phyloP scores from a whole-genome alignment of 495 filamentous ascomycete genomes.

The Acidiella bohemica region DNA sequence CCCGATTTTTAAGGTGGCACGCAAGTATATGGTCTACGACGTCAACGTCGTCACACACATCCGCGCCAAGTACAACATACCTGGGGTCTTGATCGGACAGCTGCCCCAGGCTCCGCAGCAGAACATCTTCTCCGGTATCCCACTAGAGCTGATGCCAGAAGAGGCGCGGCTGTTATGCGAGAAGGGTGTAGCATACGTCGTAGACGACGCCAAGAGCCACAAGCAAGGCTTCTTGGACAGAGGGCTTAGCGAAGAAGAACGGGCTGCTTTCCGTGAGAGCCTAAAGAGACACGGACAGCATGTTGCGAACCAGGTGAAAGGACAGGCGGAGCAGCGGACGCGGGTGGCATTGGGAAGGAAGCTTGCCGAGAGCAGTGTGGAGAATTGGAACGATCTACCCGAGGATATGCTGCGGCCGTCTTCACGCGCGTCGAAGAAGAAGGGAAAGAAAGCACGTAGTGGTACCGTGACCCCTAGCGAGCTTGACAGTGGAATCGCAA shows the following conservation, averaged over 20 bases:
- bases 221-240: constrained; percentile 36
- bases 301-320: constrained; percentile 21
- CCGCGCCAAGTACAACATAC: constrained; percentile 69
- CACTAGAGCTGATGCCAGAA: constrained; percentile 79
- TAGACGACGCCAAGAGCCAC: constrained; percentile 62
- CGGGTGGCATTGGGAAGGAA: constrained; percentile 18
- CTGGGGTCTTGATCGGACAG: constrained; percentile 72
- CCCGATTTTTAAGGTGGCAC: constrained; percentile 68
- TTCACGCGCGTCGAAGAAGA: neutral
- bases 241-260: constrained; percentile 42
- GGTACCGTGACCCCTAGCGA: neutral
- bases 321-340: constrained; percentile 19
- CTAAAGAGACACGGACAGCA: constrained; percentile 32
- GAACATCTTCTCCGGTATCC: constrained; percentile 84
- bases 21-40: constrained; percentile 81
- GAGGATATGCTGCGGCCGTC: constrained; percentile 17
- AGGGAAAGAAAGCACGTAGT: neutral
- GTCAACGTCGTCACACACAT: constrained; percentile 65
- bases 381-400: constrained; percentile 19
- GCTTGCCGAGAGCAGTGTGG: constrained; percentile 1
- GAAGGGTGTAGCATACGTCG: constrained; percentile 61
- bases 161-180: constrained; percentile 77
- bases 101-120: constrained; percentile 87
- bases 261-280: constrained; percentile 24
- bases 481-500: constrained; percentile 1